Evolutionary conservation across 2,329 filamentous ascomycete genomes (phyloP).

Genomic region (Amesomyces nigricolor): DNA sequence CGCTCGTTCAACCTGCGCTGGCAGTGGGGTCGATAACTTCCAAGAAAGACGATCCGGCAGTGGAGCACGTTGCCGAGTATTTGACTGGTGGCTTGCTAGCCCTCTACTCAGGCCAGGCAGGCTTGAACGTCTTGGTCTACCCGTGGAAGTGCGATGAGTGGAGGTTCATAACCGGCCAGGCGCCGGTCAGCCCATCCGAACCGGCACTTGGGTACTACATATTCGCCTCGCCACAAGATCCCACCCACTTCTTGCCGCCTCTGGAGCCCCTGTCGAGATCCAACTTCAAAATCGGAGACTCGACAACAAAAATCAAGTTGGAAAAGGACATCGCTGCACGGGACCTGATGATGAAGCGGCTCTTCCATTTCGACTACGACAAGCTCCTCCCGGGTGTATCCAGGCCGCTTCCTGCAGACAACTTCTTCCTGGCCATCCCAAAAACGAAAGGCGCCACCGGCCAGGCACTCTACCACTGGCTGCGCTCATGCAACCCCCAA

Average conservation of each 20-base stretch:
- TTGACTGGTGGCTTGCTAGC: slow-evolving; percentile 35
- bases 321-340: slow-evolving; percentile 5
- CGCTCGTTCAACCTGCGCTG: slow-evolving; percentile 18
- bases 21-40: slow-evolving; percentile 27
- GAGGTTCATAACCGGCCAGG: slow-evolving; percentile 22
- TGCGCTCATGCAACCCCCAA: slow-evolving; percentile 35
- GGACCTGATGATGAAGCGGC: slow-evolving; percentile 22
- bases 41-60: not conserved
- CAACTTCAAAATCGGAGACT: too few relatives aligned
- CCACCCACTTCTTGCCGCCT: slow-evolving; percentile 19
- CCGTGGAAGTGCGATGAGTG: slow-evolving; percentile 35
- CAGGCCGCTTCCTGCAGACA: slow-evolving; percentile 25
- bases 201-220: slow-evolving; percentile 34
- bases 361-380: slow-evolving; percentile 31
- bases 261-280: not conserved
- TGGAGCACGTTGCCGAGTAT: slow-evolving; percentile 32
- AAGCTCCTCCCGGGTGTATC: slow-evolving; percentile 24
- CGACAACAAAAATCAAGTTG: not conserved
- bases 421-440: slow-evolving; percentile 49
- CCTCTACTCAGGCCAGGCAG: slow-evolving; percentile 30
- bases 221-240: slow-evolving; percentile 31
- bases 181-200: slow-evolving; percentile 12
- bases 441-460: slow-evolving; percentile 31
- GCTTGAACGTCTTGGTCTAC: slow-evolving; percentile 38
- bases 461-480: slow-evolving; percentile 40